These are phyloP conservation scores for Wickerhamiella shivajii DNA, from an alignment of 805 yeast genomes.

Conservation along the genomic window DNA sequence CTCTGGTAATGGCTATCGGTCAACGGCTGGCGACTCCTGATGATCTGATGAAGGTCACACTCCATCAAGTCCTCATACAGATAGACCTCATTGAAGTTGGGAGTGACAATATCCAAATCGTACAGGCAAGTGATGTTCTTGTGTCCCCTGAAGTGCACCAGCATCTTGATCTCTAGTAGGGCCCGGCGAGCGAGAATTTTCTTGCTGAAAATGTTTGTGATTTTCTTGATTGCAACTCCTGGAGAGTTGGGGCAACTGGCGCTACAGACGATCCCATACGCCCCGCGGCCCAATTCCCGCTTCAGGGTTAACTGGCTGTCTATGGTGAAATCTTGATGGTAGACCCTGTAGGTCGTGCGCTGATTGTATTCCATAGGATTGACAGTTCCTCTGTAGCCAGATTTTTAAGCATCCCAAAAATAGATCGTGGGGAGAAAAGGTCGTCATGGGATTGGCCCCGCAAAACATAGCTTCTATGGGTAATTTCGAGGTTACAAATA, in stretches of 20 bases:
- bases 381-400: no score
- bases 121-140: slow-evolving; percentile 90
- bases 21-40: slow-evolving; percentile 74
- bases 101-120: slow-evolving; percentile 78
- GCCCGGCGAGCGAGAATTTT: slow-evolving; percentile 87
- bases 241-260: slow-evolving; percentile 60
- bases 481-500: no score
- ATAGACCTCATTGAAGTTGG: slow-evolving; percentile 80
- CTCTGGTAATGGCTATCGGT: slow-evolving; percentile 91
- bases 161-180: slow-evolving; percentile 71
- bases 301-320: slow-evolving; percentile 79
- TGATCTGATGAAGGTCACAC: slow-evolving; percentile 97
- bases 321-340: slow-evolving; percentile 83
- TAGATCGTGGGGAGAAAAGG: no score
- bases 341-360: slow-evolving; percentile 54
- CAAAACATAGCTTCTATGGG: no score
- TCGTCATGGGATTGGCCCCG: no score
- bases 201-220: slow-evolving; percentile 85
- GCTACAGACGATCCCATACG: slow-evolving; percentile 92
- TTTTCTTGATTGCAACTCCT: slow-evolving; percentile 87
- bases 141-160: slow-evolving; percentile 91
- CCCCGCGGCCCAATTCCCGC: slow-evolving; percentile 94
- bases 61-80: slow-evolving; percentile 96
- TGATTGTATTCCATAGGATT: no score
- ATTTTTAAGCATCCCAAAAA: no score